Evolutionary conservation across 2,329 filamentous ascomycete genomes (phyloP).

Genomic region (Zymoseptoria pseudotritici): DNA sequence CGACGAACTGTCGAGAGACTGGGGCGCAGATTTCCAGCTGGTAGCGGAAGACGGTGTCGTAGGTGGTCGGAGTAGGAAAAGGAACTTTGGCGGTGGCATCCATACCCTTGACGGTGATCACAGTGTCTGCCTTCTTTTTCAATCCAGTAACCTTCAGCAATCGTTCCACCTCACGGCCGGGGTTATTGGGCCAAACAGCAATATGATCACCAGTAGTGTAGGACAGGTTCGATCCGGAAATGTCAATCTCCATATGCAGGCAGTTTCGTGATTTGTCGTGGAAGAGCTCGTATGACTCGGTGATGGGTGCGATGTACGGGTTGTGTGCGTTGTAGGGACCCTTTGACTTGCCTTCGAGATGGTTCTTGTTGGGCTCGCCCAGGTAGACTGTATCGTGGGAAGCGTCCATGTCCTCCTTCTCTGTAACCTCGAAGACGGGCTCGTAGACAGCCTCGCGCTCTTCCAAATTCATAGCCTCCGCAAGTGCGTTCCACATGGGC

Average conservation of each 20-base stretch:
- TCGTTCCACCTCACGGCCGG: constrained; percentile 83
- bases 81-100: constrained; percentile 96
- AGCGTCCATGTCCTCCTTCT: constrained; percentile 57
- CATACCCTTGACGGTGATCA: constrained; percentile 82
- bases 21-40: constrained; percentile 95
- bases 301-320: constrained; percentile 86
- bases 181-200: constrained; percentile 93
- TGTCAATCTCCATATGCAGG: constrained; percentile 89
- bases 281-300: constrained; percentile 86
- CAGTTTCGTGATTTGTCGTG: constrained; percentile 86
- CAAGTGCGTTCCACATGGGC: constrained; percentile 88
- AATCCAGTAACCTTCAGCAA: constrained; percentile 76
- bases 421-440: constrained; percentile 75
- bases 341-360: constrained; percentile 75
- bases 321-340: constrained; percentile 87
- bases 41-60: constrained; percentile 86
- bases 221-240: constrained; percentile 77
- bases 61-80: constrained; percentile 94
- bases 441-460: constrained; percentile 96
- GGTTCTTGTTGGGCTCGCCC: constrained; percentile 74
- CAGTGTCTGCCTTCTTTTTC: constrained; percentile 65
- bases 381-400: constrained; percentile 81
- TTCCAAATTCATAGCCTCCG: constrained; percentile 77
- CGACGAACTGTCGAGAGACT: constrained; percentile 90
- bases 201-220: constrained; percentile 98